These are phyloP conservation scores for Myotisia sp. DNA, from an alignment of 2,329 filamentous ascomycete genomes.

Conservation along the genomic window DNA sequence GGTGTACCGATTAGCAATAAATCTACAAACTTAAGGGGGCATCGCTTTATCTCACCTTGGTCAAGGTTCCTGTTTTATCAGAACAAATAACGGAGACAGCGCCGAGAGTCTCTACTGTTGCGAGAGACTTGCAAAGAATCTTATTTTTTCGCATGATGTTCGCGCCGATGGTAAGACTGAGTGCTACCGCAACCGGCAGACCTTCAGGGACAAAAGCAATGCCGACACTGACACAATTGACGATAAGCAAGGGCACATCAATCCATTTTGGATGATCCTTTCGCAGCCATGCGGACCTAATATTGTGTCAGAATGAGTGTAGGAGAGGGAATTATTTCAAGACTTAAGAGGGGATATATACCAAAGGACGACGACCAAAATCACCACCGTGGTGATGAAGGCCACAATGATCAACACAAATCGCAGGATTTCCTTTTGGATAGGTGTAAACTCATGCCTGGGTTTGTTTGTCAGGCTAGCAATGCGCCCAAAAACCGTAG, in stretches of 20 bases:
- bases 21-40: neutral
- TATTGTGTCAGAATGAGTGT: conserved; percentile 11
- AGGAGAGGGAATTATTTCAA: no score
- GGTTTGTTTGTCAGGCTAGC: conserved; percentile 57
- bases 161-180: conserved; percentile 59
- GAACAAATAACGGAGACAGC: conserved; percentile 60
- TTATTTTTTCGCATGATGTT: conserved; percentile 65
- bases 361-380: conserved; percentile 45
- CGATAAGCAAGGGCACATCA: conserved; percentile 55
- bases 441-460: conserved; percentile 50
- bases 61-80: conserved; percentile 53
- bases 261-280: conserved; percentile 56
- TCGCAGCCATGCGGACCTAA: conserved; percentile 56
- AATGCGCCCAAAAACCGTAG: conserved; percentile 62
- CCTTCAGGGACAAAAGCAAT: conserved; percentile 67
- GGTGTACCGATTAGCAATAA: neutral
- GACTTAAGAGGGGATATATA: conserved; percentile 20
- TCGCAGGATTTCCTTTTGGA: conserved; percentile 58
- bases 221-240: conserved; percentile 56
- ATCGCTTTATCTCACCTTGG: conserved; percentile 17
- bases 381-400: conserved; percentile 52
- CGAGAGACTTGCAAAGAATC: conserved; percentile 65
- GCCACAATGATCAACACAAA: conserved; percentile 57
- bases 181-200: conserved; percentile 54
- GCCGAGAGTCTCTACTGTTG: conserved; percentile 63